Percentiles rank a stretch among this genome's conserved stretches.
Conservation (phyloP, 352 stramenopile genomes). For the Pilasporangium apinafurcum region DNA sequence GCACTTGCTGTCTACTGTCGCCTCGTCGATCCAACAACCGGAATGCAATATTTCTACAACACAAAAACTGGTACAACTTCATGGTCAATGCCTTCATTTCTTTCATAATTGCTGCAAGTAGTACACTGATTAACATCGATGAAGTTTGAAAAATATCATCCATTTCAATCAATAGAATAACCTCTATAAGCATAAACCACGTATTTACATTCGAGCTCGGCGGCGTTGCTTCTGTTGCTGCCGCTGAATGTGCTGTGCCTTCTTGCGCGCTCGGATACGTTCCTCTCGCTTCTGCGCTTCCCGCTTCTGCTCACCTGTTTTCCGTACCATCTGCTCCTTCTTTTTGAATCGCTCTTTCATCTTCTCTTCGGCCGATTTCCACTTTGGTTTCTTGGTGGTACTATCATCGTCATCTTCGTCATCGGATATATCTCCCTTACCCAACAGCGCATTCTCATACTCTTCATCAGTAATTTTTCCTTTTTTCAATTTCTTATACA, state of each 20-base stretch:
- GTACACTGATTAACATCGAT: background rate
- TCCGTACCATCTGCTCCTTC: constrained; percentile 64
- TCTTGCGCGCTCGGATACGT: constrained; percentile 79
- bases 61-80: constrained; percentile 38
- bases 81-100: constrained; percentile 46
- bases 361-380: constrained; percentile 51
- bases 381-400: constrained; percentile 52
- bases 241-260: constrained; percentile 61
- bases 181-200: constrained; percentile 9
- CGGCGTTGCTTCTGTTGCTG: constrained; percentile 46
- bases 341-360: constrained; percentile 83
- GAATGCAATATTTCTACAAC: constrained; percentile 50
- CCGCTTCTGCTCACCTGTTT: constrained; percentile 67
- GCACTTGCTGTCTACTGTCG: constrained; percentile 31
- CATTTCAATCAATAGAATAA: constrained; percentile 10
- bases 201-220: constrained; percentile 18
- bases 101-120: constrained; percentile 3
- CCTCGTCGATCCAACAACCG: constrained; percentile 35
- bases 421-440: constrained; percentile 35
- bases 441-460: constrained; percentile 79
- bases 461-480: constrained; percentile 96
- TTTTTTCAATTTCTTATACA: constrained; percentile 96
- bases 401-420: constrained; percentile 10
- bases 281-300: constrained; percentile 75
- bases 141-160: background rate